These are phyloP conservation scores for Jaenimonas drosophilae DNA, from an alignment of 208 protist genomes.

Conservation along the genomic window DNA sequence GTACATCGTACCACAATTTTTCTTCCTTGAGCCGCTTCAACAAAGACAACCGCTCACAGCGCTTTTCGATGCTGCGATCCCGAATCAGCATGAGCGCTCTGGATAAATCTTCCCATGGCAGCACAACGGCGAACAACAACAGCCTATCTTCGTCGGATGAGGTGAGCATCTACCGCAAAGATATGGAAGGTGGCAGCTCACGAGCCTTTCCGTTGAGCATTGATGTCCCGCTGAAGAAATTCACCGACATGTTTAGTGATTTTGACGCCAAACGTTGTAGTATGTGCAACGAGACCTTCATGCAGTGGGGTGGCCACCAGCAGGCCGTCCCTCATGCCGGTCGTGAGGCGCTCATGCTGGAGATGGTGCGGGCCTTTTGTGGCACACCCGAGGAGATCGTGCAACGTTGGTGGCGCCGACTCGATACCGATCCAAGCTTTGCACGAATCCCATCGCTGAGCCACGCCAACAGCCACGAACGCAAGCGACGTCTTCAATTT, in stretches of 20 bases:
- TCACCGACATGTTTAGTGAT: constrained; percentile 74
- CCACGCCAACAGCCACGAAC: constrained; percentile 53
- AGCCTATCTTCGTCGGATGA: no score
- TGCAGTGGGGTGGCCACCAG: constrained; percentile 66
- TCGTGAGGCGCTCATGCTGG: constrained; percentile 62
- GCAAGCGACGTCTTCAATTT: constrained; percentile 66
- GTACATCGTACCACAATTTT: background rate
- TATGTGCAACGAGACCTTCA: constrained; percentile 77
- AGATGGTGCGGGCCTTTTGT: constrained; percentile 71
- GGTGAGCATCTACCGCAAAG: constrained; percentile 48
- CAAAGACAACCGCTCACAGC: background rate
- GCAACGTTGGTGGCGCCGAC: constrained; percentile 54
- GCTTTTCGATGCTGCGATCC: background rate
- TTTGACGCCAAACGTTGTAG: constrained; percentile 73
- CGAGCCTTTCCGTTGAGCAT: constrained; percentile 32
- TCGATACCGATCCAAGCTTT: constrained; percentile 34
- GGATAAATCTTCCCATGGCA: constrained; percentile 7
- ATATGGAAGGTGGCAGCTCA: constrained; percentile 30
- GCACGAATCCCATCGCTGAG: constrained; percentile 57
- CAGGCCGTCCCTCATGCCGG: constrained; percentile 55
- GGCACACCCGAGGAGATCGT: constrained; percentile 76
- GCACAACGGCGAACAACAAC: constrained; percentile 3
- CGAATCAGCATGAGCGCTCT: background rate
- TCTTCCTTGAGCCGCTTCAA: background rate
- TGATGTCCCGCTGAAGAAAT: constrained; percentile 46